Evolutionary conservation across 495 filamentous ascomycete species (phyloP).

Genomic region (Penicillium parvum): DNA sequence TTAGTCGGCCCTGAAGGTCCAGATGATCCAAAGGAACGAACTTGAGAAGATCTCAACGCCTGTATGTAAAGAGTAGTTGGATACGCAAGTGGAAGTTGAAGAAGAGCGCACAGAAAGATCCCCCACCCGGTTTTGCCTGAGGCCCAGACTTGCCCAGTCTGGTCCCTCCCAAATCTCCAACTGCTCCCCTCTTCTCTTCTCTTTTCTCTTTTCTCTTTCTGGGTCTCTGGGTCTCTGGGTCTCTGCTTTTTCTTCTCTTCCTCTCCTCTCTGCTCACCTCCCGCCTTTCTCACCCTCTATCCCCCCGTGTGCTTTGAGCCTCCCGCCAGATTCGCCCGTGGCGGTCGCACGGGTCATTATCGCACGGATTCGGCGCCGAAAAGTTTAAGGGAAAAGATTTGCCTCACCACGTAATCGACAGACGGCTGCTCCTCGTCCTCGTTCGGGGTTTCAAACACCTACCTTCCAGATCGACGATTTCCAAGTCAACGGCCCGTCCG

Average conservation of each 20-base stretch:
- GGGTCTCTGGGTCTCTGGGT: no score
- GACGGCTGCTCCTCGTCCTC: neutral
- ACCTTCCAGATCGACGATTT: neutral
- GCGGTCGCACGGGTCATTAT: slow-evolving; percentile 18
- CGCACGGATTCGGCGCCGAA: slow-evolving; percentile 25
- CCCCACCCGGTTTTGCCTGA: slow-evolving; percentile 12
- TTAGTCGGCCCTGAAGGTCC: neutral
- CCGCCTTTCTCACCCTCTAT: neutral
- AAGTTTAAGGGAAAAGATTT: slow-evolving; percentile 25
- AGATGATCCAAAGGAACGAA: neutral
- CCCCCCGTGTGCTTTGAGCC: neutral
- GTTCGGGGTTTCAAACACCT: neutral
- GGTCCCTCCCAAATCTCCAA: slow-evolving; percentile 1
- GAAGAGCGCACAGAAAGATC: neutral
- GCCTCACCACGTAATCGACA: slow-evolving; percentile 25
- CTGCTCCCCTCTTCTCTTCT: slow-evolving; percentile 10
- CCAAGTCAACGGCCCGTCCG: neutral
- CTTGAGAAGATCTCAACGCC: neutral
- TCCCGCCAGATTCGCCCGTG: slow-evolving; percentile 8
- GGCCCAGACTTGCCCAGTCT: slow-evolving; percentile 16
- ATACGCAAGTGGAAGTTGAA: neutral
- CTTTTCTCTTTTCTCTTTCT: slow-evolving; percentile 13
- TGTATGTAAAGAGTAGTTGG: neutral
- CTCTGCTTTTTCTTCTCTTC: slow-evolving; percentile 4
- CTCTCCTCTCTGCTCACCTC: slow-evolving; percentile 3